Evolutionary conservation across 495 filamentous ascomycete species (phyloP), one percentile per base, ranked within the genome.

Genomic region (Jackrogersella multiformis): DNA sequence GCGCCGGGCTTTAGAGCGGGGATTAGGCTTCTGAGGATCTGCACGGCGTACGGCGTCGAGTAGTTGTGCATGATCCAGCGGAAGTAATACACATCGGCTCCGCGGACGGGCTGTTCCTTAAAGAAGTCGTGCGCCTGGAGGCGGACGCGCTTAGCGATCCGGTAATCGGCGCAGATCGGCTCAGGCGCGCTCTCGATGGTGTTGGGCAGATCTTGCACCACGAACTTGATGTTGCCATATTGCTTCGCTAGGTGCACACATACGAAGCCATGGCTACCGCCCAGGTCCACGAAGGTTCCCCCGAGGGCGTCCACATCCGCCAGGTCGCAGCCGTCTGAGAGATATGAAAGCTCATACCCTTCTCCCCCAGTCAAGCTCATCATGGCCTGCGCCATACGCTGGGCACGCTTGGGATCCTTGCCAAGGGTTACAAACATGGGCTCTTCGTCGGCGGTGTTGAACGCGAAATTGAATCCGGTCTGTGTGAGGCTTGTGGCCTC

Each of bases 11-110:
- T 87, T 21, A 89, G 74, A 0, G 84, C 84, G 4, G 86, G 86
- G 36, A 86, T 79, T 20, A 88, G 66, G 51, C 77, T 78, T 55
- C 73, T 66, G 20, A 89, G 77, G 46, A 88, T 81, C 55, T 81
- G 76, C n/a, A 84, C 61, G 1, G 82, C 81, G 65, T 86, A 87
- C 30, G 83, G 84, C 21, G 85, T 84, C 21, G 83, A 81, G 75
- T 87, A 82, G 73, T 88, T 85, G 71, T 87, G 86, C 51, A 88
- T 66, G 56, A 85, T 84, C 80, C 81, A 86, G 21, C 86, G 83
- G 64, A 85, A 82, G 71, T 83, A 80, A 69, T 87, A 87, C 0
- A 86, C 81, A 57, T 86, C 83, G 15, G 86, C 86, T 8, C 73
- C 83, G 45, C 76, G 78, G 32, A 82, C 77, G 0, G 78, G 77